Evolutionary conservation across 1,139 yeast genomes (phyloP), one percentile per base, ranked within the genome.

Genomic region (Kazachstania sp.): DNA sequence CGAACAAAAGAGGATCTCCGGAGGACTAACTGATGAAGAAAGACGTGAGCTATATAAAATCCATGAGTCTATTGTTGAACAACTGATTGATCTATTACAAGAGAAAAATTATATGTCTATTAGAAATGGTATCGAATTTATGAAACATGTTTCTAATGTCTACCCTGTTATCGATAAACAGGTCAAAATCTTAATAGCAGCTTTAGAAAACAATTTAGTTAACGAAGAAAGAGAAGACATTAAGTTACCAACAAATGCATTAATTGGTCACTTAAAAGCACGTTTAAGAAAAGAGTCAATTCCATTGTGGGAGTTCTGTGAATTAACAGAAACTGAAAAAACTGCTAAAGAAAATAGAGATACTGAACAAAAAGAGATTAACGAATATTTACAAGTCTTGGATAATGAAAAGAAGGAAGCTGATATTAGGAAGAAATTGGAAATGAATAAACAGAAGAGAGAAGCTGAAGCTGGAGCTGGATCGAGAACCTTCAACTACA

Each of bases 191-290:
- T 64, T 86, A 8, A 67, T 74, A 4, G 69, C 67, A 18, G 68
- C 74, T 5, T 69, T 88, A 43, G 72, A 76, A 38, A 56, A 64
- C 1, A 75, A 86, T 35, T 64, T 78, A 11, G 54, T 61, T 2
- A 63, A 65, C 1, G 97, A 90, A 56, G 63, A 69, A 3, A 75
- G 97, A 51, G 94, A 86, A 49, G 97, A 90, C 65, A 74, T 90
- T 59, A 84, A 81, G 57, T 70, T 88, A 36, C 82, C 95, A 1
- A 81, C 90, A 0, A 79, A 78, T 57, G 95, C 96, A 1, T 71
- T 88, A 48, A 69, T 79, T 47, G 95, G 94, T 0, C 85, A 83
- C 54, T 65, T 87, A 39, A 79, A 76, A 48, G 77, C 87, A 0
- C 71, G 81, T 42, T 67, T 79, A 9, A 71, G 38, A 31, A 51